phyloP scores from a whole-genome alignment of 495 filamentous ascomycete species.

The Durotheca rogersii region DNA sequence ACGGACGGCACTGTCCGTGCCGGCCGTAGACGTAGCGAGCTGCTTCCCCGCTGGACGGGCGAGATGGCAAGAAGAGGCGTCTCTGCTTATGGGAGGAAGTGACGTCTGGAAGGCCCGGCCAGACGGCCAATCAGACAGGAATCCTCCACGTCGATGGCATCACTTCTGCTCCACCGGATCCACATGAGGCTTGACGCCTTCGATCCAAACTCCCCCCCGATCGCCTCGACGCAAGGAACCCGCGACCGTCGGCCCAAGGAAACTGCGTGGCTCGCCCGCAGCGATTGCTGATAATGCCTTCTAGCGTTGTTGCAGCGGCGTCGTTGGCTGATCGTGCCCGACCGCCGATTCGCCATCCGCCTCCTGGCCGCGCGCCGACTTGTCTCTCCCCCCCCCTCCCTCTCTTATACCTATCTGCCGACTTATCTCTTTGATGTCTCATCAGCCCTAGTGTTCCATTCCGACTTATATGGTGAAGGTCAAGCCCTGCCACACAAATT shows the following conservation, averaged over 20 bases:
- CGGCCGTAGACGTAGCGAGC: background rate
- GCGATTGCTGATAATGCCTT: slow-evolving; percentile 9
- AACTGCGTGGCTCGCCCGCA: background rate
- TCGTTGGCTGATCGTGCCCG: slow-evolving; percentile 15
- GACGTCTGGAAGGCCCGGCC: too few relatives aligned
- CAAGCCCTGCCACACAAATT: too few relatives aligned
- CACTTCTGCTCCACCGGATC: slow-evolving; percentile 22
- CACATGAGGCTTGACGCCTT: slow-evolving; percentile 19
- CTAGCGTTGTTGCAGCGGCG: slow-evolving; percentile 1
- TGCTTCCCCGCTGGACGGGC: background rate
- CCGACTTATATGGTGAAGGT: slow-evolving; percentile 1
- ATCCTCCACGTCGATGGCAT: too few relatives aligned
- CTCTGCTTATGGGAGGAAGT: too few relatives aligned
- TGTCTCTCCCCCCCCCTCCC: slow-evolving; percentile 1
- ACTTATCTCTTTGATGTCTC: background rate
- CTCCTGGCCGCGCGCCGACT: slow-evolving; percentile 17
- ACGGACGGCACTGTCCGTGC: background rate
- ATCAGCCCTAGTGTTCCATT: background rate
- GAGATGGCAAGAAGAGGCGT: too few relatives aligned
- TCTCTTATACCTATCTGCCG: background rate
- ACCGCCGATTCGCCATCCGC: slow-evolving; percentile 19
- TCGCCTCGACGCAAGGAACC: slow-evolving; percentile 3
- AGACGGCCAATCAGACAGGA: too few relatives aligned
- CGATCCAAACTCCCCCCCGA: too few relatives aligned
- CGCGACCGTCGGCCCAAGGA: slow-evolving; percentile 5